Conservation (phyloP, 2,329 filamentous ascomycete species). For the Fusarium sororula region DNA sequence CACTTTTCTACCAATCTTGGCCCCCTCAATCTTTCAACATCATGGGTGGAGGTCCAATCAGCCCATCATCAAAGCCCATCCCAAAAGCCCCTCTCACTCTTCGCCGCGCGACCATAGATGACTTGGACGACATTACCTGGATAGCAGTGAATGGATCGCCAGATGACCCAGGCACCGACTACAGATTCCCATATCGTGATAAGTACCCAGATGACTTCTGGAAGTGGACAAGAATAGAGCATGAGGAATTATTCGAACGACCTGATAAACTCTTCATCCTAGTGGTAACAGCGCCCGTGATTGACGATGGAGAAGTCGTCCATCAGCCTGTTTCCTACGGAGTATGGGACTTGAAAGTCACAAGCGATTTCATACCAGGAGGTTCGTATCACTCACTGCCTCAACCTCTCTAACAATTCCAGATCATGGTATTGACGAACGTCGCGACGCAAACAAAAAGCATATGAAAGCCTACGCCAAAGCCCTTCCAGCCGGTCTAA, state of each 20-base stretch:
- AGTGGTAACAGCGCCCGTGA: not conserved
- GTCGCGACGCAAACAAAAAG: not conserved
- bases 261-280: not conserved
- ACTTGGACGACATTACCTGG: not conserved
- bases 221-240: constrained; percentile 16
- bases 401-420: not conserved
- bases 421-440: constrained; percentile 12
- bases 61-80: not conserved
- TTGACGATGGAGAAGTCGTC: not conserved
- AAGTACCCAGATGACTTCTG: not conserved
- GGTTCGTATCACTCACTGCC: not conserved
- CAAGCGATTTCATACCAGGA: not conserved
- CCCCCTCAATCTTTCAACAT: no score
- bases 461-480: not conserved
- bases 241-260: not conserved
- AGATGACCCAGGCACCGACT: not conserved
- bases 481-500: not conserved
- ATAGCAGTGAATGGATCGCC: not conserved
- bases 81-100: not conserved
- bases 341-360: not conserved
- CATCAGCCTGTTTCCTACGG: not conserved
- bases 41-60: not conserved
- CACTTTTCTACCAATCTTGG: no score
- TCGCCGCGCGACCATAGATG: not conserved
- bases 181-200: not conserved